A percentile compares a stretch with the other conserved stretches of the same genome.
Conservation (phyloP, 1,139 yeast genomes). For the Hansenula lynferdii region DNA sequence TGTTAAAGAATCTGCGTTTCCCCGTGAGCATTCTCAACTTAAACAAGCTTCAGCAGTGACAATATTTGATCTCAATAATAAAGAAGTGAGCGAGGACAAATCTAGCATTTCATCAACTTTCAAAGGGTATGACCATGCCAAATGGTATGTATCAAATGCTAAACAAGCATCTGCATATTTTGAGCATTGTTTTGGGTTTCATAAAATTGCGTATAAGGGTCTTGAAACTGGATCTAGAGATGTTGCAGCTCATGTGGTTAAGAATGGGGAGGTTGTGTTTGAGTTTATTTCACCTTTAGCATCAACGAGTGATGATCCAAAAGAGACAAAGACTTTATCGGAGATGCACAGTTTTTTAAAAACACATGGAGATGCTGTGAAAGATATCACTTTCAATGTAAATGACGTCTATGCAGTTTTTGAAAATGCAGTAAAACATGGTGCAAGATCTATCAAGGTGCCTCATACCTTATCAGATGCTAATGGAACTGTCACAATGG, state of each 20-base stretch:
- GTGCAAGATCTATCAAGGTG: conserved; percentile 43
- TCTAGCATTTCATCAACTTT: conserved; percentile 3
- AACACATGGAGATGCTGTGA: conserved; percentile 74
- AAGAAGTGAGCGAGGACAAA: neutral
- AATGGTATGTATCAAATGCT: conserved; percentile 65
- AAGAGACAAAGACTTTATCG: conserved; percentile 22
- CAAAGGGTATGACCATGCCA: conserved; percentile 46
- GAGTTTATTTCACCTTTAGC: conserved; percentile 44
- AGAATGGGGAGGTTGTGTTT: conserved; percentile 51
- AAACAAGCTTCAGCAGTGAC: too few relatives aligned
- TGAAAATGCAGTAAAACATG: conserved; percentile 42
- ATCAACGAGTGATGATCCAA: conserved; percentile 9
- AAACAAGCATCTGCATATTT: conserved; percentile 55
- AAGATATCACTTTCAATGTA: conserved; percentile 64
- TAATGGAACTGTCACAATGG: conserved; percentile 46
- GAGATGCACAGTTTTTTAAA: conserved; percentile 42
- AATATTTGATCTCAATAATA: too few relatives aligned
- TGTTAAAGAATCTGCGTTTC: too few relatives aligned
- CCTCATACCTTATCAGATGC: conserved; percentile 42
- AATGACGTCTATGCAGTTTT: conserved; percentile 41
- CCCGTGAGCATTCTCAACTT: too few relatives aligned
- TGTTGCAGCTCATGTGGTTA: conserved; percentile 55
- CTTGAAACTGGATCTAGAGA: conserved; percentile 62
- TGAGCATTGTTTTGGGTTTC: conserved; percentile 56
- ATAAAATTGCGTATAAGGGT: conserved; percentile 56